Conservation (phyloP, 2,329 filamentous ascomycete species). For the Diaporthe amygdali region DNA sequence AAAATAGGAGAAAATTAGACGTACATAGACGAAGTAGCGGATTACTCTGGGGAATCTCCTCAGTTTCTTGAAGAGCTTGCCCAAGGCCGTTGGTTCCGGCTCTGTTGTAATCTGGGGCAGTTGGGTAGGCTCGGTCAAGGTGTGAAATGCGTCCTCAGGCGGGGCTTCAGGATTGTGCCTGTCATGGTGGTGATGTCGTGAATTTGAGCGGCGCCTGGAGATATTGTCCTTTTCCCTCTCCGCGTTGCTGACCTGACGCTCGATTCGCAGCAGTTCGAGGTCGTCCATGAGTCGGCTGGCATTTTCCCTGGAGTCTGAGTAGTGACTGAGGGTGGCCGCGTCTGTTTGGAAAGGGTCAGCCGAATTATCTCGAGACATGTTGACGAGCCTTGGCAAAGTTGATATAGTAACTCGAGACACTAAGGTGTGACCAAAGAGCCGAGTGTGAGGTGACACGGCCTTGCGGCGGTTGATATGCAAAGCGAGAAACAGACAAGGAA, state of each 20-base stretch:
- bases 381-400: background rate
- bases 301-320: slow-evolving; percentile 34
- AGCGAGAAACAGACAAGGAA: slow-evolving; percentile 5
- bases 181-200: slow-evolving; percentile 30
- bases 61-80: slow-evolving; percentile 47
- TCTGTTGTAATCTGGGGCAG: slow-evolving; percentile 17
- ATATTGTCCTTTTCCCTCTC: slow-evolving; percentile 39
- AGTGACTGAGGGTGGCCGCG: slow-evolving; percentile 26
- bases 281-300: slow-evolving; percentile 51
- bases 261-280: slow-evolving; percentile 53
- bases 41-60: slow-evolving; percentile 56
- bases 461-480: background rate
- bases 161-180: slow-evolving; percentile 40
- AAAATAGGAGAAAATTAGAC: background rate
- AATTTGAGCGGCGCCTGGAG: slow-evolving; percentile 26
- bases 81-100: slow-evolving; percentile 33
- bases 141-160: slow-evolving; percentile 54
- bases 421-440: background rate
- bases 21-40: slow-evolving; percentile 54
- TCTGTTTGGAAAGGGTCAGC: slow-evolving; percentile 21
- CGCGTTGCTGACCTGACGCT: slow-evolving; percentile 50
- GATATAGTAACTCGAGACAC: slow-evolving; percentile 5
- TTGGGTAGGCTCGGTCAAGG: slow-evolving; percentile 31
- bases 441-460: slow-evolving; percentile 10
- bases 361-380: slow-evolving; percentile 14